Evolutionary conservation across 345 rosid genomes (phyloP), one percentile per base, ranked within the genome.

Genomic region (Rubroshorea leprosula): DNA sequence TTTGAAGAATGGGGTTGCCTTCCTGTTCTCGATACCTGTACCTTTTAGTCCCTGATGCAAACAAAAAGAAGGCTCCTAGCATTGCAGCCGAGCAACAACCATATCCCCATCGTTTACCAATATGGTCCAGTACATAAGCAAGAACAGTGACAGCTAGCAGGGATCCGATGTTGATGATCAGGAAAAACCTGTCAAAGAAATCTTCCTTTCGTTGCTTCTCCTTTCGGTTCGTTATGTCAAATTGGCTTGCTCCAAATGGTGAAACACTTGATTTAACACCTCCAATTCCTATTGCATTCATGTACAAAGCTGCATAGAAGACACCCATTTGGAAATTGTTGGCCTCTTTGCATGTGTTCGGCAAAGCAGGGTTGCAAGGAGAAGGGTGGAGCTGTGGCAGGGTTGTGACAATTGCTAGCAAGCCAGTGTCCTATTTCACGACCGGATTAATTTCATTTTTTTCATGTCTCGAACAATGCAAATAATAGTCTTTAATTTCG

Each of bases 261-360:
- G 58, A 61, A 26, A 61, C 57, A 17, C 72, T 68, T 1, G 67
- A 68, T 48, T 68, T 68, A 39, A 68, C 20, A 18, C 66, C 66
- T 8, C 49, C 57, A 23, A 50, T 24, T 39, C 66, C 63, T 4
- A 68, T 21, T 23, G 38, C 49, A 13, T 25, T 24, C 0, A 60
- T 22, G 35, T 22, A 62, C 14, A 62, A 25, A 8, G 67, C 29
- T 5, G 27, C 6, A 11, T 20, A 22, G 22, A 62, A 62, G 23
- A 62, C 22, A 1, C 54, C 59, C 63, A 62, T 51, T 20, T 68
- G 67, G 11, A 62, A 18, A 26, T 49, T 7, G n/a, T 52, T 68
- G 51, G 72, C 63, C 47, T 61, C 54, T 27, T 41, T 23, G 12
- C 54, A 62, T 21, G 50, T 54, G 38, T 54, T 54, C 9, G 57